phyloP scores from a whole-genome alignment of 768 basidiomycete species.

The Boletellus sp. region DNA sequence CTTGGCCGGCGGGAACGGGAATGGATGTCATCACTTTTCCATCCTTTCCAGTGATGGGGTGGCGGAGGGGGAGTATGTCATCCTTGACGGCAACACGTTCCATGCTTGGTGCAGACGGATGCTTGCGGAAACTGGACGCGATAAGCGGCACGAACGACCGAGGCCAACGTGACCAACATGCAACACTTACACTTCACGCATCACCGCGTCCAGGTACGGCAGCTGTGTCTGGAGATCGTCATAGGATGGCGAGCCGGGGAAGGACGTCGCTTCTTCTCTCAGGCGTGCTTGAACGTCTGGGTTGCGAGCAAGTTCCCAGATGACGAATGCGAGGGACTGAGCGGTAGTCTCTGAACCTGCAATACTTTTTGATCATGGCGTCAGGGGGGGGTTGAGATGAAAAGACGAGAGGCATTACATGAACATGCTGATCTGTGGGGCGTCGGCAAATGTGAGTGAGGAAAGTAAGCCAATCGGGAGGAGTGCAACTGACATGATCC shows the following conservation, averaged over 20 bases:
- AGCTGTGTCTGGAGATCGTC: conserved; percentile 5
- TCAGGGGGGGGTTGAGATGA: background rate
- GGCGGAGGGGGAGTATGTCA: conserved; percentile 1
- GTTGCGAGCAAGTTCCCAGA: conserved; percentile 3
- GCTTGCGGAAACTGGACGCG: background rate
- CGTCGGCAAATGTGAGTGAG: background rate
- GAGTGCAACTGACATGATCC: conserved; percentile 3
- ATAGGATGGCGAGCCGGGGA: conserved; percentile 2
- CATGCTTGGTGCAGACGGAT: conserved; percentile 2
- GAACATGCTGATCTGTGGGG: conserved; percentile 11
- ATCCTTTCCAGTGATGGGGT: background rate
- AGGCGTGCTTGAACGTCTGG: conserved; percentile 1
- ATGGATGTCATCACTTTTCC: conserved; percentile 3
- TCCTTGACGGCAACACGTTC: conserved; percentile 3
- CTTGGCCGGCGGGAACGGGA: conserved; percentile 2
- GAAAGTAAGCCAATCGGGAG: background rate
- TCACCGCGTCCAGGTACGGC: conserved; percentile 4
- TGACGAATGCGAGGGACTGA: conserved; percentile 7
- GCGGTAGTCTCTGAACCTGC: conserved; percentile 8
- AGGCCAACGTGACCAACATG: too few relatives aligned
- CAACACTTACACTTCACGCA: conserved; percentile 3
- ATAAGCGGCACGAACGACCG: background rate
- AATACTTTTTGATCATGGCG: background rate
- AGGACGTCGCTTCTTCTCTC: conserved; percentile 1
- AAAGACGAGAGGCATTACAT: background rate